These are phyloP conservation scores for Sonneratia caseolaris DNA, from an alignment of 345 rosid genomes.

Conservation along the genomic window DNA sequence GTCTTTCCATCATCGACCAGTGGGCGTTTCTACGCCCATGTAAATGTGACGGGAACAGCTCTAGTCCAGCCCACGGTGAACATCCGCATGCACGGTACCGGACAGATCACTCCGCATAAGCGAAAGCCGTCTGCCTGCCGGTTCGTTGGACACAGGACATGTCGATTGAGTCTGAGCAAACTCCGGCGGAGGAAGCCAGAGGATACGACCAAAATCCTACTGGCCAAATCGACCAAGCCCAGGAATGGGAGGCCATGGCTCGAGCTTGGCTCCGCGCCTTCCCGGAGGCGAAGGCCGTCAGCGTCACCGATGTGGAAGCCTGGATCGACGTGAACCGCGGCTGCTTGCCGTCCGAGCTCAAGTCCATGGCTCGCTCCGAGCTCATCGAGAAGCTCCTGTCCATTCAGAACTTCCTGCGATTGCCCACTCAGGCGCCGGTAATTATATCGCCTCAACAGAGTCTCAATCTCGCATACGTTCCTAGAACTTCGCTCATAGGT, in stretches of 20 bases:
- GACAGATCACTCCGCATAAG: no score
- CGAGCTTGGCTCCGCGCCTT: conserved; percentile 76
- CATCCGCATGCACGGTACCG: no score
- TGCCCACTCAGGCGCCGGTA: conserved; percentile 29
- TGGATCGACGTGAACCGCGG: conserved; percentile 72
- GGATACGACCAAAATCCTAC: background rate
- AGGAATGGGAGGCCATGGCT: conserved; percentile 93
- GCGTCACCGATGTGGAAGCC: conserved; percentile 53
- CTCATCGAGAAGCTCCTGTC: conserved; percentile 76
- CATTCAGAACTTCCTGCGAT: conserved; percentile 62
- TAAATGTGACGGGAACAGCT: no score
- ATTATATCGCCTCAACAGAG: background rate
- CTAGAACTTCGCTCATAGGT: background rate
- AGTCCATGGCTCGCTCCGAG: conserved; percentile 66
- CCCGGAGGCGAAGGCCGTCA: conserved; percentile 73
- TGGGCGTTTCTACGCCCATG: no score
- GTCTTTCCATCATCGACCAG: no score
- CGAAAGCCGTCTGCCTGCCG: no score
- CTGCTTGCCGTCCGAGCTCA: conserved; percentile 63
- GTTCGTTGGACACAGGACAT: conserved; percentile 7
- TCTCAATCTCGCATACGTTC: background rate
- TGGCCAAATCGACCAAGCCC: conserved; percentile 38
- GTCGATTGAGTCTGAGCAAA: conserved; percentile 17
- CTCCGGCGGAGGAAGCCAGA: background rate
- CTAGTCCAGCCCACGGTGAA: no score